Percentiles rank a stretch among this genome's conserved stretches.
Evolutionary conservation across 1,139 yeast genomes (phyloP).

Genomic region (Suhomyces wounanorum): DNA sequence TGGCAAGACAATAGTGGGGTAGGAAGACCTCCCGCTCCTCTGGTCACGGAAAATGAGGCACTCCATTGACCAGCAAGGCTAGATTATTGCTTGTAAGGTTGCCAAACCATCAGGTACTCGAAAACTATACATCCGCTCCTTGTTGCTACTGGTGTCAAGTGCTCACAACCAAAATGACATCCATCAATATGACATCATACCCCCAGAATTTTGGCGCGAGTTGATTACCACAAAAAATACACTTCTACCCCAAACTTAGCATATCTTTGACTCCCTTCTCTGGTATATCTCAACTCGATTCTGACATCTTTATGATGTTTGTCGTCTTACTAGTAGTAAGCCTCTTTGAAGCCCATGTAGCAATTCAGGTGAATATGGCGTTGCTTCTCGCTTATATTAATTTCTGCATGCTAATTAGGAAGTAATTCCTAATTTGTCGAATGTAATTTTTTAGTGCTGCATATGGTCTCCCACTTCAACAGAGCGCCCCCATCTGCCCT

Average conservation of each 20-base stretch:
- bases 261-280: background rate
- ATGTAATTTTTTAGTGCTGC: background rate
- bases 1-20: background rate
- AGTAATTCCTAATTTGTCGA: background rate
- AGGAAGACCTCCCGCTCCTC: background rate
- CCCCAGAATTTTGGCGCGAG: background rate
- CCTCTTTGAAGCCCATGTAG: background rate
- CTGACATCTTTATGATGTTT: background rate
- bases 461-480: background rate
- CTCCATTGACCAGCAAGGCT: background rate
- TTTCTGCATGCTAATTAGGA: background rate
- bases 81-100: background rate
- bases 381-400: background rate
- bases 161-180: background rate
- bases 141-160: background rate
- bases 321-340: background rate
- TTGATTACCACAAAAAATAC: background rate
- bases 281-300: too few species aligned
- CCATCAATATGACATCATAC: background rate
- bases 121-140: background rate
- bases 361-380: background rate
- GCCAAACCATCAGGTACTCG: background rate
- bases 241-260: background rate
- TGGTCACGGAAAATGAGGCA: background rate
- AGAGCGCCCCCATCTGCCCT: background rate